These are phyloP conservation scores for Mycosphaerella sp. DNA, from an alignment of 2,329 filamentous ascomycete species.

Conservation along the genomic window DNA sequence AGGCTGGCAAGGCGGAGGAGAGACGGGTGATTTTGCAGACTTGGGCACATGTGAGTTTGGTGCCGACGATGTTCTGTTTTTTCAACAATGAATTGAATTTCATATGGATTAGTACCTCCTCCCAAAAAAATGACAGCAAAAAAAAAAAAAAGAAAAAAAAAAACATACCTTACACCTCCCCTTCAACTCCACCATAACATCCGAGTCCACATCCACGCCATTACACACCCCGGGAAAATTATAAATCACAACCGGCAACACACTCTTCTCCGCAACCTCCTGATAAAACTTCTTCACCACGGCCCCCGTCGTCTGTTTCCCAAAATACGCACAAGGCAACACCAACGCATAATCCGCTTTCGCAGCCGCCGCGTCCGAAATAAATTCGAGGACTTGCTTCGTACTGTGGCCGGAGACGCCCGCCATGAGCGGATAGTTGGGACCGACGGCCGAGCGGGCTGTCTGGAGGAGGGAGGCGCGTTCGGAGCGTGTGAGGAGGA, in stretches of 20 bases:
- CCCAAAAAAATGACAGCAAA: too few species aligned
- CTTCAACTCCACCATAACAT: slow-evolving; percentile 54
- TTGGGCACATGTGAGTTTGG: slow-evolving; percentile 67
- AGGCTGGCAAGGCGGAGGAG: slow-evolving; percentile 43
- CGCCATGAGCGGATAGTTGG: slow-evolving; percentile 40
- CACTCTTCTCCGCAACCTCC: slow-evolving; percentile 49
- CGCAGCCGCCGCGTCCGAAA: slow-evolving; percentile 37
- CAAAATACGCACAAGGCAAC: slow-evolving; percentile 42
- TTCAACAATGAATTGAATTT: too few species aligned
- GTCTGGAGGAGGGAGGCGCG: slow-evolving; percentile 35
- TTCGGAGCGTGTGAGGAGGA: slow-evolving; percentile 42
- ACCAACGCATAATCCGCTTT: slow-evolving; percentile 41
- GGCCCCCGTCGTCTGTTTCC: slow-evolving; percentile 37
- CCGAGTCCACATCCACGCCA: slow-evolving; percentile 62
- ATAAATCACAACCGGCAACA: slow-evolving; percentile 54
- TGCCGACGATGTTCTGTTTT: slow-evolving; percentile 56
- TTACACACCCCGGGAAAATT: slow-evolving; percentile 64
- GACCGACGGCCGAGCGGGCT: slow-evolving; percentile 39
- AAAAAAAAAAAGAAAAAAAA: too few species aligned
- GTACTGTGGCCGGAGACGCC: slow-evolving; percentile 41
- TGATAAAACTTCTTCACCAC: slow-evolving; percentile 41
- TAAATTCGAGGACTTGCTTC: slow-evolving; percentile 40
- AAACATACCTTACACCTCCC: slow-evolving; percentile 36
- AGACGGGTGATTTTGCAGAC: slow-evolving; percentile 66
- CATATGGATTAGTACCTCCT: too few species aligned